These are phyloP conservation scores for Plantago rigida DNA, from an alignment of 305 asterid genomes.

Conservation along the genomic window DNA sequence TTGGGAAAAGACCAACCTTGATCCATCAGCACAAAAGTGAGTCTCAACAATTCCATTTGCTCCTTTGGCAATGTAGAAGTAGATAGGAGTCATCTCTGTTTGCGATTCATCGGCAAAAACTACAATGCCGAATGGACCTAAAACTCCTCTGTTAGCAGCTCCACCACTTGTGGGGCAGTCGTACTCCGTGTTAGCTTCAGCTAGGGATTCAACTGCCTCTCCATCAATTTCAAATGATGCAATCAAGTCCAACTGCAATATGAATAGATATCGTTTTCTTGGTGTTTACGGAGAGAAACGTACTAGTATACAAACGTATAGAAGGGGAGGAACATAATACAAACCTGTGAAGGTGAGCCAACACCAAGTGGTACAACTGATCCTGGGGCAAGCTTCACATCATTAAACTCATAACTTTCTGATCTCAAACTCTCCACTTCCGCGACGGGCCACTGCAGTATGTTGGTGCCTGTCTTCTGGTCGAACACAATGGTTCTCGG, in stretches of 20 bases:
- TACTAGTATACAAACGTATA: too few relatives aligned
- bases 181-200: slow-evolving; percentile 32
- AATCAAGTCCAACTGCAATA: slow-evolving; percentile 34
- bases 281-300: too few relatives aligned
- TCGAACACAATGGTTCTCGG: slow-evolving; percentile 45
- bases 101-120: slow-evolving; percentile 52
- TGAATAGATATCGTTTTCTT: neutral
- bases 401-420: slow-evolving; percentile 16
- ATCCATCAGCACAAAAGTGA: slow-evolving; percentile 65
- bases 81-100: slow-evolving; percentile 63
- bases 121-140: slow-evolving; percentile 79
- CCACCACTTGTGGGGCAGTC: slow-evolving; percentile 67
- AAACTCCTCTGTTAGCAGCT: slow-evolving; percentile 49
- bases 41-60: slow-evolving; percentile 38
- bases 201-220: slow-evolving; percentile 26
- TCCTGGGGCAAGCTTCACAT: slow-evolving; percentile 33
- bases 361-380: slow-evolving; percentile 33
- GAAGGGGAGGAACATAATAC: neutral
- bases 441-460: slow-evolving; percentile 52
- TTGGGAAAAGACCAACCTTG: slow-evolving; percentile 41
- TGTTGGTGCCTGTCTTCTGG: slow-evolving; percentile 30
- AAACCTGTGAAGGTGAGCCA: slow-evolving; percentile 29
- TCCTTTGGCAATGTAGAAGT: slow-evolving; percentile 59
- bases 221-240: slow-evolving; percentile 56
- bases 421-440: slow-evolving; percentile 42